Evolutionary conservation across 2,329 filamentous ascomycete species (phyloP).

Genomic region (Cytospora schulzeri): DNA sequence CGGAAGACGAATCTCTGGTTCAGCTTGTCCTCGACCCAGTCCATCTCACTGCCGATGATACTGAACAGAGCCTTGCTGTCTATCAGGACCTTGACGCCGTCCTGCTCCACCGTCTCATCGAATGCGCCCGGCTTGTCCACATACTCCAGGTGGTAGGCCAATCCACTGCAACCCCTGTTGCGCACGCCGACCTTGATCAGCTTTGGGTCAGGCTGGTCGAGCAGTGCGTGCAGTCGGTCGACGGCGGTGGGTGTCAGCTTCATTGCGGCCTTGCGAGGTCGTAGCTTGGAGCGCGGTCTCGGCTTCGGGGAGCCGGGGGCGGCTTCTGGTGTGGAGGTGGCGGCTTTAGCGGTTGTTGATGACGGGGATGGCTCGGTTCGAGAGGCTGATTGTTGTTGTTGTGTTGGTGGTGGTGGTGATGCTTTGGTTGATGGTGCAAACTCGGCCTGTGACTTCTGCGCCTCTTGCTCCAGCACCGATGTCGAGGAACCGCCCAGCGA

Average conservation of each 20-base stretch:
- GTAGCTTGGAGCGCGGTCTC: slow-evolving; percentile 59
- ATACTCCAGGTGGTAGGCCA: slow-evolving; percentile 93
- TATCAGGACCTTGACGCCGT: slow-evolving; percentile 92
- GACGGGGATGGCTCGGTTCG: background rate
- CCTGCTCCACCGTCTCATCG: slow-evolving; percentile 92
- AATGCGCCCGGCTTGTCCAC: slow-evolving; percentile 87
- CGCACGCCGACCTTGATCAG: slow-evolving; percentile 92
- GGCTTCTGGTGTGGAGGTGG: slow-evolving; percentile 37
- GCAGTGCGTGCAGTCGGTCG: slow-evolving; percentile 72
- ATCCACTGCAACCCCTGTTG: slow-evolving; percentile 89
- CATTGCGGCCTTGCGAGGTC: slow-evolving; percentile 88
- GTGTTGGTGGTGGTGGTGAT: slow-evolving; percentile 10
- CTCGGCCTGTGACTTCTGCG: slow-evolving; percentile 64
- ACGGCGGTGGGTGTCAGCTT: slow-evolving; percentile 80
- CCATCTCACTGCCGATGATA: slow-evolving; percentile 98
- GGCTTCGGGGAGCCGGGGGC: slow-evolving; percentile 56
- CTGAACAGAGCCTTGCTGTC: slow-evolving; percentile 97
- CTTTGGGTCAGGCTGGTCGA: slow-evolving; percentile 86
- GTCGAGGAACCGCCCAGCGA: slow-evolving; percentile 38
- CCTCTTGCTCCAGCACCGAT: slow-evolving; percentile 62
- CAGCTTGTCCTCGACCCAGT: slow-evolving; percentile 95
- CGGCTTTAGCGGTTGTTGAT: slow-evolving; percentile 2
- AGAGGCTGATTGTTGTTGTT: background rate
- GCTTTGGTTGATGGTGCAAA: slow-evolving; percentile 38
- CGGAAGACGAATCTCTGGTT: slow-evolving; percentile 90